Percentiles rank a stretch among this genome's conserved stretches.
Evolutionary conservation across 768 basidiomycete genomes (phyloP).

Genomic region (Suillus spraguei): DNA sequence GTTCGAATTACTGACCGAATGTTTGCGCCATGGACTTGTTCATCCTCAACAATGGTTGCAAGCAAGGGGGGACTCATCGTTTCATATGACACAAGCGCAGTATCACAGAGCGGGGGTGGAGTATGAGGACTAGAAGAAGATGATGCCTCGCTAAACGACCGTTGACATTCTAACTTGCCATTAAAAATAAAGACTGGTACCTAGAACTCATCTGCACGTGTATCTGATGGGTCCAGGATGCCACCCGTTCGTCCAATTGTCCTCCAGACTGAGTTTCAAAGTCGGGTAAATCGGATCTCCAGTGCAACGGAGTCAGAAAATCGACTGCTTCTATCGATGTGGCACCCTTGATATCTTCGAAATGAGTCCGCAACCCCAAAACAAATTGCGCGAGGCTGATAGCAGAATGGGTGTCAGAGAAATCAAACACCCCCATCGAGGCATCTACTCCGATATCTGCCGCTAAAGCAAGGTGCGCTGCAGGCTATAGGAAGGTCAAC

Average conservation of each 20-base stretch:
- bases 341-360: background rate
- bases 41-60: background rate
- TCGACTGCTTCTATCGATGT: conserved; percentile 2
- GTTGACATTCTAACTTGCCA: background rate
- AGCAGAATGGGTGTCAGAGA: background rate
- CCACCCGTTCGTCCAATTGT: conserved; percentile 1
- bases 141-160: background rate
- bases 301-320: background rate
- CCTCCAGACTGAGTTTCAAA: background rate
- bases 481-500: background rate
- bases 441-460: background rate
- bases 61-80: background rate
- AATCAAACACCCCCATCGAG: conserved; percentile 3
- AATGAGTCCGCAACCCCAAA: conserved; percentile 8
- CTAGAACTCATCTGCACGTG: background rate
- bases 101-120: background rate
- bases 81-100: background rate
- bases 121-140: background rate
- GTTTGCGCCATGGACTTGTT: background rate
- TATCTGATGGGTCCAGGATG: conserved; percentile 1
- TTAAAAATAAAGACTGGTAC: background rate
- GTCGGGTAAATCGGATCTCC: conserved; percentile 4
- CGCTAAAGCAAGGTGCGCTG: background rate
- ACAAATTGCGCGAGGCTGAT: background rate
- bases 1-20: background rate